Evolutionary conservation across 2,329 filamentous ascomycete species (phyloP), one percentile per base, ranked within the genome.

Genomic region (Talaromyces marneffei): DNA sequence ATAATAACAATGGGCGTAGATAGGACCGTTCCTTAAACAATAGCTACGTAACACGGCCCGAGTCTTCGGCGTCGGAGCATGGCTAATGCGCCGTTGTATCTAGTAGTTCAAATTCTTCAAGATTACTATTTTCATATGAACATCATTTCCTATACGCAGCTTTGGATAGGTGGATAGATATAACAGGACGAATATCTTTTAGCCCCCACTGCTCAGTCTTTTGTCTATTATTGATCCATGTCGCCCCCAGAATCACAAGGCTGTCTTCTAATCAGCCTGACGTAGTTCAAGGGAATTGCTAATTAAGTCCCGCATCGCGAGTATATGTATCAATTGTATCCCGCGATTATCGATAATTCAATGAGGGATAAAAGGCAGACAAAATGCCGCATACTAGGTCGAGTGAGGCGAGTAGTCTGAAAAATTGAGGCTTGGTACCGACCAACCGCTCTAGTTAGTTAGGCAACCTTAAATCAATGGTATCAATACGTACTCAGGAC

Each of bases 351-450:
- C 18, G 14, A 18, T 31, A 16, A 23, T 12, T 48, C 8, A 16
- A 31, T 50, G 48, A 33, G 48, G 18, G 35, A 33, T 52, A 20
- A 50, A 52, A 20, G 10, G 31, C 25, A 1, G 25, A 56, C 53
- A 56, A 56, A 56, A 56, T 56, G 37, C 53, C 53, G 53, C 53
- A 56, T 42, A 18, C 12, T 18, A 14, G 29, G 25, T 29, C 42
- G 37, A 56, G 33, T 56, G 53, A 56, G 53, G 53, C 53, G 53
- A 39, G 37, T 56, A 56, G 37, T 42, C 12, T 37, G 33, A 27
- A 54, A 20, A 27, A 20, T 23, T 20, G 29, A 18, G 48, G 48
- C 29, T 35, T 35, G 10, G 20, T 52, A 16, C 23, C 27, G 27
- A 33, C 18, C 9, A 23, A 14, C n/a, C 10, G 29, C 20, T n/a